Evolutionary conservation across 148 eudicot genomes (phyloP).

Genomic region (Chenopodium suecicum): DNA sequence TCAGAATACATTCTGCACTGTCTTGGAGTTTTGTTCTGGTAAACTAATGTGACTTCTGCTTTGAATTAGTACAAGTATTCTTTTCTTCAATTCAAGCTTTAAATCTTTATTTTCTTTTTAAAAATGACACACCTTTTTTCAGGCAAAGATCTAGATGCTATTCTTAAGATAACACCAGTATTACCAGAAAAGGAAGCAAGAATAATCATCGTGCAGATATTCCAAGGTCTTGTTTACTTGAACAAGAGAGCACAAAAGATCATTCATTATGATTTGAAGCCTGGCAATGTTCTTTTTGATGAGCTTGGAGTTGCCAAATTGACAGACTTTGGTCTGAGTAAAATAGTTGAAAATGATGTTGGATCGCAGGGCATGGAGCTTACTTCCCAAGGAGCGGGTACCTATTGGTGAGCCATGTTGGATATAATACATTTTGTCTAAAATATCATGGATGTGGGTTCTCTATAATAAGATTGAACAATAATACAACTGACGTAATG

Average conservation of each 20-base stretch:
- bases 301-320: slow-evolving; percentile 91
- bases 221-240: slow-evolving; percentile 92
- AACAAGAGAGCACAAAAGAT: slow-evolving; percentile 87
- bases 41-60: slow-evolving; percentile 10
- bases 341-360: slow-evolving; percentile 93
- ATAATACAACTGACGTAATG: neutral
- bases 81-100: slow-evolving; percentile 6
- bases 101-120: neutral
- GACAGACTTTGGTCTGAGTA: slow-evolving; percentile 98
- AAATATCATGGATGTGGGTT: neutral
- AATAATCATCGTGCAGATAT: slow-evolving; percentile 89
- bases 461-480: neutral
- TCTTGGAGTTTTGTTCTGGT: slow-evolving; percentile 96
- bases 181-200: slow-evolving; percentile 94
- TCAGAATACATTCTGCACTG: slow-evolving; percentile 90
- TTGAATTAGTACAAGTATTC: neutral
- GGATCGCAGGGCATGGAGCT: slow-evolving; percentile 99
- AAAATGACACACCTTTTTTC: slow-evolving; percentile 10
- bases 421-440: neutral
- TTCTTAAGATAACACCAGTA: slow-evolving; percentile 83
- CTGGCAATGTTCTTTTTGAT: slow-evolving; percentile 95
- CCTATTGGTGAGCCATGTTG: slow-evolving; percentile 77
- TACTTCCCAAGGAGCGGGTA: slow-evolving; percentile 99
- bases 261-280: slow-evolving; percentile 97
- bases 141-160: slow-evolving; percentile 99